Conservation (phyloP, 495 filamentous ascomycete species). For the Aspergillus baeticus region DNA sequence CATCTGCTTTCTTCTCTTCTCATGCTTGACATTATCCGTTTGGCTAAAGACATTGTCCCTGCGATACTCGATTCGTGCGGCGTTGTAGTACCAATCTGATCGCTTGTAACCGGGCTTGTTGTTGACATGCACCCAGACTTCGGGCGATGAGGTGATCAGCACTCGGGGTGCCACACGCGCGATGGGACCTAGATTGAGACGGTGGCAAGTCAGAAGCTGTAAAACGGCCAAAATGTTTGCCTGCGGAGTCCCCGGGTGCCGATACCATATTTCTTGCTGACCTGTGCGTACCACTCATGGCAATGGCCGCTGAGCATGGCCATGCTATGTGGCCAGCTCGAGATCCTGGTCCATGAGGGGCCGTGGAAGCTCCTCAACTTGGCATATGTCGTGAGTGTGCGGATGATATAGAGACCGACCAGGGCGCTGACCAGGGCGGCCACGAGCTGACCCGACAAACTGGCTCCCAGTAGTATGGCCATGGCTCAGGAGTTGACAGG, state of each 20-base stretch:
- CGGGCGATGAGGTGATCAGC: slow-evolving; percentile 28
- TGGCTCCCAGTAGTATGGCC: neutral
- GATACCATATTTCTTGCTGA: slow-evolving; percentile 33
- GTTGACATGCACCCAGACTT: slow-evolving; percentile 27
- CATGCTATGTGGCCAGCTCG: slow-evolving; percentile 29
- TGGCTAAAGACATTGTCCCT: slow-evolving; percentile 27
- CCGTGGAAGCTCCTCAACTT: slow-evolving; percentile 1
- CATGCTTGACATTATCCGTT: slow-evolving; percentile 25
- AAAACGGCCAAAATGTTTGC: neutral
- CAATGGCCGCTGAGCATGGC: slow-evolving; percentile 27
- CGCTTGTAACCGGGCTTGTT: slow-evolving; percentile 25
- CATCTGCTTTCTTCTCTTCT: slow-evolving; percentile 26
- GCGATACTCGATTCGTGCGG: slow-evolving; percentile 21
- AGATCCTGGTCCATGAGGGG: slow-evolving; percentile 22
- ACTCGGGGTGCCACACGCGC: slow-evolving; percentile 23
- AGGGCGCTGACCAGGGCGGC: slow-evolving; percentile 12
- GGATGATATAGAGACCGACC: slow-evolving; percentile 16
- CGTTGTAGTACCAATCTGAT: slow-evolving; percentile 27
- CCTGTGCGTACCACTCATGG: slow-evolving; percentile 29
- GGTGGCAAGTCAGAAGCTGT: neutral
- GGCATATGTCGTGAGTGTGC: neutral
- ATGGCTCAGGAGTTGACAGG: too few relatives aligned
- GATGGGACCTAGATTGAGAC: slow-evolving; percentile 26
- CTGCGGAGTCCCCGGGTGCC: neutral
- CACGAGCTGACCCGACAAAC: neutral